Conservation (phyloP, 1,284 basidiomycete genomes). For the Tetrapyrgos nigripes region DNA sequence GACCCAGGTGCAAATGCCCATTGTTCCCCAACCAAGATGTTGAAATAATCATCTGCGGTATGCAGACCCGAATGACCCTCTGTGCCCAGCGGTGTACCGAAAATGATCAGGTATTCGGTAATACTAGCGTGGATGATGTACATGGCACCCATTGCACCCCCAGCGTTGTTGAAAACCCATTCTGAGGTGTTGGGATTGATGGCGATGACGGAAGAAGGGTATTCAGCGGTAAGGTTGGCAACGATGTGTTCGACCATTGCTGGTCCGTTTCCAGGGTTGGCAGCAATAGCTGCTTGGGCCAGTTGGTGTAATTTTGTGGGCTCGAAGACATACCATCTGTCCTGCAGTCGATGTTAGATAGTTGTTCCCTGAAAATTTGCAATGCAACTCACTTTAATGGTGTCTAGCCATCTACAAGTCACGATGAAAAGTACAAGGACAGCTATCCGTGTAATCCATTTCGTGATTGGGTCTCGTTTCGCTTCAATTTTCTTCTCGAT, state of each 20-base stretch:
- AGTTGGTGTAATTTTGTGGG: slow-evolving; percentile 70
- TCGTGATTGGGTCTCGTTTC: neutral
- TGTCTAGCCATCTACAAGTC: slow-evolving; percentile 57
- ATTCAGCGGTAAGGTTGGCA: slow-evolving; percentile 72
- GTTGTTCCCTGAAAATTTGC: neutral
- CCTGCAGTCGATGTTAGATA: slow-evolving; percentile 33
- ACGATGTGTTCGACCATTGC: slow-evolving; percentile 83
- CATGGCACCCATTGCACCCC: slow-evolving; percentile 99
- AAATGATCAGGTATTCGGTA: slow-evolving; percentile 94
- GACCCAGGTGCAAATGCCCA: slow-evolving; percentile 88
- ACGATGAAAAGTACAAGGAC: slow-evolving; percentile 47
- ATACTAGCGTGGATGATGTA: slow-evolving; percentile 96
- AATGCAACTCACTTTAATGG: slow-evolving; percentile 54
- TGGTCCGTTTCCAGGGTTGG: slow-evolving; percentile 65
- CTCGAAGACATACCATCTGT: slow-evolving; percentile 76
- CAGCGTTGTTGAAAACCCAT: slow-evolving; percentile 98
- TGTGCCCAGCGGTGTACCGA: slow-evolving; percentile 95
- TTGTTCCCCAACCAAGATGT: slow-evolving; percentile 93
- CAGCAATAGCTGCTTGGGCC: slow-evolving; percentile 70
- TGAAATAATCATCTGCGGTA: slow-evolving; percentile 97
- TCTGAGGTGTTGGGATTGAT: slow-evolving; percentile 75
- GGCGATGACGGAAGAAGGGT: slow-evolving; percentile 60
- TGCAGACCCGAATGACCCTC: slow-evolving; percentile 96
- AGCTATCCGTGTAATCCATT: slow-evolving; percentile 54
- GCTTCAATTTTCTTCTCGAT: too few relatives aligned